A percentile compares a stretch with the other conserved stretches of the same genome.
These are phyloP conservation scores for Amanita exitialis DNA, from an alignment of 768 basidiomycete genomes.

Conservation along the genomic window DNA sequence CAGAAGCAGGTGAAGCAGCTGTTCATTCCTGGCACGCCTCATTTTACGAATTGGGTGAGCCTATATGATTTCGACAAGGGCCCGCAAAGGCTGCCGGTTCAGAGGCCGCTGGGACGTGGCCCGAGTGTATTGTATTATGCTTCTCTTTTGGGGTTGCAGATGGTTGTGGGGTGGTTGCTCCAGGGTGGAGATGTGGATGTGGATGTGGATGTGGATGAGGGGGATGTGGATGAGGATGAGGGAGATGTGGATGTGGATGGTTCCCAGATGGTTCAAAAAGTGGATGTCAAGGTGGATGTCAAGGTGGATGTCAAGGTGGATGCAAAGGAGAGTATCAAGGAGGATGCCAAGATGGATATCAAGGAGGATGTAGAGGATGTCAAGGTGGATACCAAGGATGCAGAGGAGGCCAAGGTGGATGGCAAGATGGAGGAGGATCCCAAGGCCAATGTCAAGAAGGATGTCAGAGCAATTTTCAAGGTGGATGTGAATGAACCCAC, in stretches of 20 bases:
- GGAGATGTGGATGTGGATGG: too few species aligned
- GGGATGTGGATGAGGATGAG: too few species aligned
- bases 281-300: too few species aligned
- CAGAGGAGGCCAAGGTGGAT: too few species aligned
- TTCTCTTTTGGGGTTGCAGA: not conserved
- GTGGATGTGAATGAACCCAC: not conserved
- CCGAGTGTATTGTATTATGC: slow-evolving; percentile 1
- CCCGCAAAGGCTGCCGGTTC: not conserved
- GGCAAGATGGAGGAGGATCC: not conserved
- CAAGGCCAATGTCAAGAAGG: not conserved
- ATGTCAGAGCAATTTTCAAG: too few species aligned
- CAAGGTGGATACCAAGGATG: too few species aligned
- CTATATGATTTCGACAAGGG: not conserved
- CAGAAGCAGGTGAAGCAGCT: not conserved
- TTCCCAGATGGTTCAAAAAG: too few species aligned
- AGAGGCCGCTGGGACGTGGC: not conserved
- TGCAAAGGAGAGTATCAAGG: too few species aligned
- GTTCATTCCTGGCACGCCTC: not conserved
- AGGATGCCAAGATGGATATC: too few species aligned
- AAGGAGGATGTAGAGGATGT: too few species aligned
- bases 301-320: too few species aligned
- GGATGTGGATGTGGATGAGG: too few species aligned
- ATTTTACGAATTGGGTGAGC: not conserved
- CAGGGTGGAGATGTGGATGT: not conserved
- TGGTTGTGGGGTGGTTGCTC: not conserved